phyloP scores from a whole-genome alignment of 371 early-diverging fungal genomes.

The Vairimorpha ceranae region DNA sequence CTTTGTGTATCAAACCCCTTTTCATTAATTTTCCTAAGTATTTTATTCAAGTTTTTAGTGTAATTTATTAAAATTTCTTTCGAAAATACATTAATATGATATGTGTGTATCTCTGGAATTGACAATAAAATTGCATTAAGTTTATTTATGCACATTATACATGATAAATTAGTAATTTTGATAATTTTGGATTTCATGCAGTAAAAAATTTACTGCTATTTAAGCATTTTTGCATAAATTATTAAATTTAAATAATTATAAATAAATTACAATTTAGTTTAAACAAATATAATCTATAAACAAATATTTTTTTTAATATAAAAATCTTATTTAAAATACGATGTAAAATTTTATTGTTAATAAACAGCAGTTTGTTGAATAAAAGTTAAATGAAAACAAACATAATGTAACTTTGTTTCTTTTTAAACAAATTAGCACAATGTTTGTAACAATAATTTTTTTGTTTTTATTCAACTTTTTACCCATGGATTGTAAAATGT shows the following conservation, averaged over 20 bases:
- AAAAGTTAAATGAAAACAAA: too few relatives aligned
- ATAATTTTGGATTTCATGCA: slow-evolving; percentile 15
- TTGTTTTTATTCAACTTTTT: too few relatives aligned
- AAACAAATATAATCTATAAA: too few relatives aligned
- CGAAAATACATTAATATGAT: neutral
- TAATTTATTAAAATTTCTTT: slow-evolving; percentile 16
- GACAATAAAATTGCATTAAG: neutral
- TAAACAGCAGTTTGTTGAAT: too few relatives aligned
- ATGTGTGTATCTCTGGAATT: neutral
- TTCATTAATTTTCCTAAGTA: neutral
- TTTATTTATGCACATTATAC: neutral
- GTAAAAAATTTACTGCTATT: neutral
- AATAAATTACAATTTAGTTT: too few relatives aligned
- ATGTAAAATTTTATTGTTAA: too few relatives aligned
- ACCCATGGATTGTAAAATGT: slow-evolving; percentile 33
- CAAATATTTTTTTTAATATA: too few relatives aligned
- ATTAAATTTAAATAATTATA: too few relatives aligned
- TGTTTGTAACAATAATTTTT: too few relatives aligned
- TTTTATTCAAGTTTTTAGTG: neutral
- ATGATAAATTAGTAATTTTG: slow-evolving; percentile 1
- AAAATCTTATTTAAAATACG: too few relatives aligned
- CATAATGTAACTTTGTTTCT: too few relatives aligned
- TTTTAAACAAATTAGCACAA: too few relatives aligned
- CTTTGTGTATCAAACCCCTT: neutral
- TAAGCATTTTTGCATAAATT: neutral